Evolutionary conservation across 2,329 filamentous ascomycete genomes (phyloP), one percentile per base, ranked within the genome.

Genomic region (Clonostachys rhizophaga): DNA sequence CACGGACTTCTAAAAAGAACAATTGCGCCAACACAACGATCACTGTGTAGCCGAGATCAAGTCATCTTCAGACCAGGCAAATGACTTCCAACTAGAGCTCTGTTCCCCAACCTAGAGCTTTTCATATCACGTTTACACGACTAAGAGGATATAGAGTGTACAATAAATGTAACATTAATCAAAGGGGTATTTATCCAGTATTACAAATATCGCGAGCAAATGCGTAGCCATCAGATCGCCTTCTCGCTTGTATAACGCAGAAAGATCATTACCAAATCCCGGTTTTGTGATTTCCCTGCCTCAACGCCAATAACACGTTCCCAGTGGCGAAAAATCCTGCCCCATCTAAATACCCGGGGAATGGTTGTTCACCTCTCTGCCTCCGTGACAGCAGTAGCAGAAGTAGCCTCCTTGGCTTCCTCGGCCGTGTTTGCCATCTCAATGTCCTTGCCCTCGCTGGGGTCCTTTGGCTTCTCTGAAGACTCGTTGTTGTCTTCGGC

Each of bases 1-100:
- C 47, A 97, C 92, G 20, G 94, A 99, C 68, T 99, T 99, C 51
- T 83, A 56, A 61, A 5, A 36, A 12, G 16, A 33, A 39, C 4
- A 30, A 30, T 30, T 9, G 9, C 9, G 24, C 24, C 24, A 30
- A 30, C 3, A 30, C 24, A 30, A 10, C 24, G 9, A 30, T 30
- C 24, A 30, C 24, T 10, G 3, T 9, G 10, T 30, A 10, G 24
- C 9, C 24, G 24, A 30, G 24, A 9, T 30, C 24, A 10, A 9
- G 24, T 30, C 24, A 24, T 24, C 24, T 24, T 24, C 24, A 24
- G 24, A 24, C 24, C 24, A 24, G 24, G 24, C 24, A 24, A 10
- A 3, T 30, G 24, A 2, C 24, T 30, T 30, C 24, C 24, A 30
- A 30, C 24, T 6, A 10, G 24, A 30, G 24, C 24, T 30, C 24